Percentiles rank a stretch among this genome's conserved stretches.
Evolutionary conservation across 2,329 filamentous ascomycete species (phyloP).

Genomic region (Dactylellina parvicollis): DNA sequence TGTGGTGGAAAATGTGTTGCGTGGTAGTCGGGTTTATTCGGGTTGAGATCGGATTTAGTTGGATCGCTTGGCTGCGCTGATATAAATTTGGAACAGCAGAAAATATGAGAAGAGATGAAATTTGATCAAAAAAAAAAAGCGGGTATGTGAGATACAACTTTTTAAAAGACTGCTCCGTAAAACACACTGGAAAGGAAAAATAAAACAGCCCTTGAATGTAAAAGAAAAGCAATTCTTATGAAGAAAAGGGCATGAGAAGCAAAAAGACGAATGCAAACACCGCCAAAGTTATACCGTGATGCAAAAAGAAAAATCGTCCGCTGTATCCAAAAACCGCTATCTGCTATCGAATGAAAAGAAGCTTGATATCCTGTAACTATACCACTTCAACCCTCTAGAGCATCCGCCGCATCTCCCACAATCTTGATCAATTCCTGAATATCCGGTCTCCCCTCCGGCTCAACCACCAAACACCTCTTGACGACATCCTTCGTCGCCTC

Average conservation of each 20-base stretch:
- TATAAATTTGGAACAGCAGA: background rate
- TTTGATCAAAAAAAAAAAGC: background rate
- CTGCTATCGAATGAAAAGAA: background rate
- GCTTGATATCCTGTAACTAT: background rate
- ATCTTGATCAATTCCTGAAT: conserved; percentile 82
- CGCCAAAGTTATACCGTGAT: background rate
- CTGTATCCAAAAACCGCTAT: background rate
- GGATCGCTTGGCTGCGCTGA: background rate
- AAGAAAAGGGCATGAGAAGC: background rate
- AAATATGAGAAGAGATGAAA: background rate
- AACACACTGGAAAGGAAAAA: background rate
- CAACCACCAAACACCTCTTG: conserved; percentile 82
- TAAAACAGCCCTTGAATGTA: background rate
- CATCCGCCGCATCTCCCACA: conserved; percentile 71
- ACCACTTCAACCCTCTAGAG: background rate
- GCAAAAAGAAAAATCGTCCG: background rate
- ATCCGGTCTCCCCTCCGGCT: conserved; percentile 86
- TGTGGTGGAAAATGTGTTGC: conserved; percentile 24
- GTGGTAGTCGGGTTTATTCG: background rate
- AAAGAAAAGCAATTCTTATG: background rate
- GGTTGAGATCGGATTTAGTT: no score
- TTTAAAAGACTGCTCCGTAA: background rate
- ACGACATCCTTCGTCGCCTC: conserved; percentile 88
- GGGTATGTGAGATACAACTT: background rate
- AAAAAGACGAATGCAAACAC: background rate